Base-by-base conservation (phyloP, 768 basidiomycete genomes). In the Lactarius vividus region DNA sequence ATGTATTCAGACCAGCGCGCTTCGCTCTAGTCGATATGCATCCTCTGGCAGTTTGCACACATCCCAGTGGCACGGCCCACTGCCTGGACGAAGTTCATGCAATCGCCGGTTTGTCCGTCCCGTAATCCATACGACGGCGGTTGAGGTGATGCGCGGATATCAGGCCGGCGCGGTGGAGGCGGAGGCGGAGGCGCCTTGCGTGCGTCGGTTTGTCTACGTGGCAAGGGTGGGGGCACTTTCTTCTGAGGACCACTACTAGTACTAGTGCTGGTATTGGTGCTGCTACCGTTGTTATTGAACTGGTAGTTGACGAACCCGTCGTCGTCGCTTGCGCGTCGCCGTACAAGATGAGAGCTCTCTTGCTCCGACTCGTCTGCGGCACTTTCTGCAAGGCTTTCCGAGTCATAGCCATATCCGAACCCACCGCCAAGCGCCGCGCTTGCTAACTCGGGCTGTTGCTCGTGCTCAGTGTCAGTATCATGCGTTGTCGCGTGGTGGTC, bases 41-140 rank as follows among this genome's bases (percentile, higher is more conserved):
- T 77, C 74, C 85, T 80, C 70, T 84, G 83, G 72, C 88, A 91
- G 70, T 84, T 86, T 67, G 79, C 84, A 74, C 88, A 89, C 78
- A 85, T 80, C 7, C 87, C 86, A 68, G 81, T 80, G 39, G 81
- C 77, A 75, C 89, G 86, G 76, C 86, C 85, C 39, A 84, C 84
- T 70, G 85, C 86, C 75, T 89, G 87, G 71, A 82, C 82, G 73
- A 89, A 88, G 59, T 80, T 78, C 29, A 68, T 73, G 71, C 89
- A 88, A 9, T 40, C 77, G 77, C 66, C 85, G 80, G 64, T 82
- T 79, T 28, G 73, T 74, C 61, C 75, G 71, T 52, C 75, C 74
- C 44, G 77, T 69, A 64, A 73, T 70, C 46, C 71, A 60, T 18
- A 70, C 66, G 37, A 55, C 26, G 23, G 70, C 46, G 33, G 59